Conservation (phyloP, 1,284 basidiomycete genomes). For the Ustilago sp. region DNA sequence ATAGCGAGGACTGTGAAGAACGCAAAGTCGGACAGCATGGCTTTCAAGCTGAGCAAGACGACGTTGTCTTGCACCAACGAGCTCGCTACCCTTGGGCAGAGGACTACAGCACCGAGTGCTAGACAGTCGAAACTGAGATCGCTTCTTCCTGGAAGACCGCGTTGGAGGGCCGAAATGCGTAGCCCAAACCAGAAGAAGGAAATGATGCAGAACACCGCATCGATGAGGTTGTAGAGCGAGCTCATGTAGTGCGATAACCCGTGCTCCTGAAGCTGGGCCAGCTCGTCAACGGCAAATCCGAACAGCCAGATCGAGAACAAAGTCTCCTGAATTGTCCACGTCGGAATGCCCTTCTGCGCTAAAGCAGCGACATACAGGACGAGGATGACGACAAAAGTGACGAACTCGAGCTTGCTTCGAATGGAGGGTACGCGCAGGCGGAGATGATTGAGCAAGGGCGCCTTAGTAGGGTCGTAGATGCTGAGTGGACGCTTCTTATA, state of each 20-base stretch:
- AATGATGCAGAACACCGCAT: slow-evolving; percentile 65
- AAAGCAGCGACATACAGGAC: slow-evolving; percentile 68
- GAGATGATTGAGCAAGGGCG: slow-evolving; percentile 91
- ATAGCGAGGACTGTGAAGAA: slow-evolving; percentile 82
- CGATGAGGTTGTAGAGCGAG: slow-evolving; percentile 64
- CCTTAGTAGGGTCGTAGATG: slow-evolving; percentile 92
- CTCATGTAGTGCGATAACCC: slow-evolving; percentile 79
- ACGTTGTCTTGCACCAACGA: slow-evolving; percentile 70
- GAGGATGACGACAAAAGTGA: slow-evolving; percentile 74
- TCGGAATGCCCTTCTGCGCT: slow-evolving; percentile 54
- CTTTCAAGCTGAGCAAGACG: slow-evolving; percentile 72
- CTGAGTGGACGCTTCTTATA: slow-evolving; percentile 92
- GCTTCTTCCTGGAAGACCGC: slow-evolving; percentile 53
- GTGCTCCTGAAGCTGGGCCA: slow-evolving; percentile 93
- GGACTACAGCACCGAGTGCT: slow-evolving; percentile 65
- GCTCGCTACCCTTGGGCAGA: slow-evolving; percentile 70
- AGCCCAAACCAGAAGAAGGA: slow-evolving; percentile 67
- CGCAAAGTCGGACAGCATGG: slow-evolving; percentile 76
- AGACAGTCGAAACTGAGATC: slow-evolving; percentile 69
- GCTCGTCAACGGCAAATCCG: slow-evolving; percentile 88
- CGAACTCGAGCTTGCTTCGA: slow-evolving; percentile 86
- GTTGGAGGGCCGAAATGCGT: slow-evolving; percentile 62
- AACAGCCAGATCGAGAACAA: slow-evolving; percentile 56
- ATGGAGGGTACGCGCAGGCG: slow-evolving; percentile 92
- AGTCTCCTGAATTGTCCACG: slow-evolving; percentile 55